Conservation (phyloP, 1,284 basidiomycete genomes). For the Tilletia setariae region DNA sequence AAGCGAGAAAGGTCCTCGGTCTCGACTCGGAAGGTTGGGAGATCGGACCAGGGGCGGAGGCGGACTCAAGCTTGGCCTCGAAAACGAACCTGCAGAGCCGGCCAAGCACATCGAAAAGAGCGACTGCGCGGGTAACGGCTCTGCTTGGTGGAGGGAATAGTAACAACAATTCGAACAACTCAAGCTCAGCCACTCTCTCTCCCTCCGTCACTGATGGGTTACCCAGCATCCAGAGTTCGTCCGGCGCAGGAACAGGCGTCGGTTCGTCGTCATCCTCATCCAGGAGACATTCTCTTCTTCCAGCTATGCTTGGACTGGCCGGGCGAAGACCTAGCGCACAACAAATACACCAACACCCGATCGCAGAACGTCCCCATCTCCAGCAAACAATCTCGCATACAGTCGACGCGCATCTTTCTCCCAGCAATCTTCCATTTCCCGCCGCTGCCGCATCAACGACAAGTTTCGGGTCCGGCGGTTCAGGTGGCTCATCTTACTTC, state of each 20-base stretch:
- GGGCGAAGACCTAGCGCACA: neutral
- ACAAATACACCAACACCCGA: neutral
- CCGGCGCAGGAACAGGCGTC: neutral
- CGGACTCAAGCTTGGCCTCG: neutral
- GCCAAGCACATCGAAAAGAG: neutral
- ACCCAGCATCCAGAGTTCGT: neutral
- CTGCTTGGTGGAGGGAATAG: constrained; percentile 7
- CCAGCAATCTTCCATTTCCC: neutral
- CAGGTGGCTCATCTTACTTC: neutral
- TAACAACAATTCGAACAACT: neutral
- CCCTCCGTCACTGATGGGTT: neutral
- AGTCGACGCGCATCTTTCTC: neutral
- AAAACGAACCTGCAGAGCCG: neutral
- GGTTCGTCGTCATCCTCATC: neutral
- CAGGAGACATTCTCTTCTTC: constrained; percentile 4
- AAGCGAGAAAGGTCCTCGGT: constrained; percentile 18
- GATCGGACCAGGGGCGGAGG: constrained; percentile 15
- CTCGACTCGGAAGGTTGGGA: constrained; percentile 17
- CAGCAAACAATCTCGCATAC: neutral
- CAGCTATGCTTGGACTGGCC: constrained; percentile 5
- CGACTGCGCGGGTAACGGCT: constrained; percentile 3
- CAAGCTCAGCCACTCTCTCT: neutral
- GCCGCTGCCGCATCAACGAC: neutral
- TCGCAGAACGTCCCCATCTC: neutral
- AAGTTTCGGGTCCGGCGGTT: neutral